These are phyloP conservation scores for Gymnopus androsaceus DNA, from an alignment of 1,284 basidiomycete species.

Conservation along the genomic window DNA sequence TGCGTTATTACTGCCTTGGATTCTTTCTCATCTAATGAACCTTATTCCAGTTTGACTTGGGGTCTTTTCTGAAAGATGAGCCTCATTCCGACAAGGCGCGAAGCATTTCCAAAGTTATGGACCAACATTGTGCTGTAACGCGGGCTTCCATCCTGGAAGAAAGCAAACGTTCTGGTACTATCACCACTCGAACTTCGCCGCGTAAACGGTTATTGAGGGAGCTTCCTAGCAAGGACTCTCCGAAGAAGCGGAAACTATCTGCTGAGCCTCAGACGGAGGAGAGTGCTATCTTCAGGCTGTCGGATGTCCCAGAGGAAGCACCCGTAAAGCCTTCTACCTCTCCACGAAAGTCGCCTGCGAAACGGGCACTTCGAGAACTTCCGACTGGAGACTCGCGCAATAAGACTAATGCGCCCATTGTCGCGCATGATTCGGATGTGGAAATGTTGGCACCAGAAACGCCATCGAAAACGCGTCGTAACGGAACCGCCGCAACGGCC, in stretches of 20 bases:
- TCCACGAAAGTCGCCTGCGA: slow-evolving; percentile 16
- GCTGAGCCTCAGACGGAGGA: neutral
- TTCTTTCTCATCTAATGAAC: neutral
- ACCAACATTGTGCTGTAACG: neutral
- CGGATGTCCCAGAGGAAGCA: neutral
- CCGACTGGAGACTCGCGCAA: slow-evolving; percentile 7
- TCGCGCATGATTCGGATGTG: neutral
- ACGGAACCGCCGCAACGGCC: neutral
- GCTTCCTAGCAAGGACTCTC: slow-evolving; percentile 10
- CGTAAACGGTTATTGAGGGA: slow-evolving; percentile 12
- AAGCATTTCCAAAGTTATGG: slow-evolving; percentile 4
- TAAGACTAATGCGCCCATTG: neutral
- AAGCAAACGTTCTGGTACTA: neutral
- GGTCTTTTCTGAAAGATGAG: neutral
- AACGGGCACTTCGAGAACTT: slow-evolving; percentile 7
- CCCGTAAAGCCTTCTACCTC: slow-evolving; percentile 11
- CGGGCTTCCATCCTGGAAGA: neutral
- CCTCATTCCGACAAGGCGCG: neutral
- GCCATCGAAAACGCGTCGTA: neutral
- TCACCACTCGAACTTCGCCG: slow-evolving; percentile 16
- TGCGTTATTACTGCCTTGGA: slow-evolving; percentile 9
- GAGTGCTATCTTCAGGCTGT: neutral
- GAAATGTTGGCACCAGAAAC: slow-evolving; percentile 8
- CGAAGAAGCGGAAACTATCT: slow-evolving; percentile 9
- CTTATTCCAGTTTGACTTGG: neutral